Conservation (phyloP, 1,139 yeast species). For the Magnusiomyces fungicola region DNA sequence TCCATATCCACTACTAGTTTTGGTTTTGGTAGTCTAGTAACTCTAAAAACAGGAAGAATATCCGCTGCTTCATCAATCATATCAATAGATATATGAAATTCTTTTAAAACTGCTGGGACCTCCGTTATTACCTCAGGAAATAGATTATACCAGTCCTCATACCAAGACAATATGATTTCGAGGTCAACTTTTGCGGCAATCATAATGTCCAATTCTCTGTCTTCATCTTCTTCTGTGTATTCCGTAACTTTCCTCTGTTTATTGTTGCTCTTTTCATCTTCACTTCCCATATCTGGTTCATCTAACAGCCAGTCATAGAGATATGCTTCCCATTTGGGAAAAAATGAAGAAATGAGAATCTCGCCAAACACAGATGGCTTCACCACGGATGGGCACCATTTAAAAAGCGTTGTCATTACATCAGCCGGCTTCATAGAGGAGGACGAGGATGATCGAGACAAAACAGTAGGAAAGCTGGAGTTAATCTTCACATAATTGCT, state of each 20-base stretch:
- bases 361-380: slow-evolving; percentile 21
- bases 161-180: slow-evolving; percentile 23
- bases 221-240: neutral
- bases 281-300: slow-evolving; percentile 20
- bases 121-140: slow-evolving; percentile 24
- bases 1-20: slow-evolving; percentile 1
- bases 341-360: slow-evolving; percentile 28
- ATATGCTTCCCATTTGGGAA: slow-evolving; percentile 31
- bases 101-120: slow-evolving; percentile 21
- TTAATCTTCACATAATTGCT: slow-evolving; percentile 24
- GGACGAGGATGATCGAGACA: neutral
- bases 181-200: neutral
- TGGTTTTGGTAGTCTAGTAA: slow-evolving; percentile 5
- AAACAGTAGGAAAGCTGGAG: neutral
- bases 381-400: slow-evolving; percentile 25
- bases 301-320: slow-evolving; percentile 29
- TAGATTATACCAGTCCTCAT: slow-evolving; percentile 28
- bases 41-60: slow-evolving; percentile 6
- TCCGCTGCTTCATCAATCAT: slow-evolving; percentile 30
- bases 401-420: slow-evolving; percentile 17
- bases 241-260: neutral
- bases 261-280: neutral
- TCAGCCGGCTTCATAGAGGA: neutral
- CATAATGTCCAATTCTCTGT: neutral
- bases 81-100: slow-evolving; percentile 29